A percentile compares a stretch with the other conserved stretches of the same genome.
phyloP scores from a whole-genome alignment of 345 rosid species.

The Ailanthus altissimus region DNA sequence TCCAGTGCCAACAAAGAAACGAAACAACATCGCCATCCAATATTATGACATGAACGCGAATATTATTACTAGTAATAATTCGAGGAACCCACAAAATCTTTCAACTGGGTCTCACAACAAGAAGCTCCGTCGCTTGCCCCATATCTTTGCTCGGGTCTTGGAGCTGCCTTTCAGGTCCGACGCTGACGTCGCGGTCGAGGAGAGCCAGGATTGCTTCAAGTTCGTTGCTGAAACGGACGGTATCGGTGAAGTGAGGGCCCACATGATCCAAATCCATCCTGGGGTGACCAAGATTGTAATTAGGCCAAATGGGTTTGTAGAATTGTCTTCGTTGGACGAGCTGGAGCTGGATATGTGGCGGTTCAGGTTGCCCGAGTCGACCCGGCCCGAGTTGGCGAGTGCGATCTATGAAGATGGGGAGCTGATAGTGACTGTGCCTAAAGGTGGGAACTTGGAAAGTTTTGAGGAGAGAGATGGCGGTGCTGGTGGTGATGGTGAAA shows the following conservation, averaged over 20 bases:
- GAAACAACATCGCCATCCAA: constrained; percentile 65
- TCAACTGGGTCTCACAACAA: constrained; percentile 58
- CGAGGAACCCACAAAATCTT: constrained; percentile 7
- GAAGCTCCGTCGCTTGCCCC: constrained; percentile 91
- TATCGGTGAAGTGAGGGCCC: constrained; percentile 71
- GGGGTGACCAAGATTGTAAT: constrained; percentile 87
- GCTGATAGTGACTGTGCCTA: constrained; percentile 89
- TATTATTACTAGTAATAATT: neutral
- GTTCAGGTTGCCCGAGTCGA: constrained; percentile 81
- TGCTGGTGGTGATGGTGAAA: constrained; percentile 30
- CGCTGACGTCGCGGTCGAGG: constrained; percentile 82
- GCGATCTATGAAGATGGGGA: constrained; percentile 71
- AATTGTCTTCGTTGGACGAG: constrained; percentile 54
- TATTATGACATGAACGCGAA: constrained; percentile 36
- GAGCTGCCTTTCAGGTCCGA: constrained; percentile 93
- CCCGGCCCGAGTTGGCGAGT: constrained; percentile 88
- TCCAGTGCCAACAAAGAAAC: constrained; percentile 59
- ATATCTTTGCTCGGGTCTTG: constrained; percentile 82
- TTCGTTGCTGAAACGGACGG: constrained; percentile 83
- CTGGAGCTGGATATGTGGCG: constrained; percentile 96
- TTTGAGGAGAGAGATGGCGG: constrained; percentile 41
- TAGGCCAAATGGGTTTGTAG: constrained; percentile 65
- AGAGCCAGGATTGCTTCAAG: constrained; percentile 68
- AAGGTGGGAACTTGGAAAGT: constrained; percentile 42
- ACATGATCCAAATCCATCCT: constrained; percentile 78